Evolutionary conservation across 1,139 yeast genomes (phyloP).

Genomic region (Yamadazyma mexicana): DNA sequence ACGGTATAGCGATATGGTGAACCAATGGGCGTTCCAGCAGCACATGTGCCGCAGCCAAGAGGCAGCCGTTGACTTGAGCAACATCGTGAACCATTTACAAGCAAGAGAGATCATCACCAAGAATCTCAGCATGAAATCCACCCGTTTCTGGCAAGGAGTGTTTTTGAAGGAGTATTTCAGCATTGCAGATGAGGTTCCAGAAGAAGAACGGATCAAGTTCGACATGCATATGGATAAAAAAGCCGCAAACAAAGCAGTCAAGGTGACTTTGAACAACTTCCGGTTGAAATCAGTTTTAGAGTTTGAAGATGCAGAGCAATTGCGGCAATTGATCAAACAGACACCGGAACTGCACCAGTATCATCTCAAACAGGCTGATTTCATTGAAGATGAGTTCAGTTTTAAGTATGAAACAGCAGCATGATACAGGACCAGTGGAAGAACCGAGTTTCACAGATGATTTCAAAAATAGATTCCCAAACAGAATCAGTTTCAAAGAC

Average conservation of each 20-base stretch:
- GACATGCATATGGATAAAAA: slow-evolving; percentile 24
- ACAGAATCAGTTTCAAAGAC: too few species aligned
- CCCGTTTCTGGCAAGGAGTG: slow-evolving; percentile 41
- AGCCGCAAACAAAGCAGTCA: slow-evolving; percentile 19
- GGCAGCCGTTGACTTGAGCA: slow-evolving; percentile 3
- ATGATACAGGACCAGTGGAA: too few species aligned
- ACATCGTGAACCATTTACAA: slow-evolving; percentile 26
- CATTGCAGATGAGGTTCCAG: slow-evolving; percentile 9
- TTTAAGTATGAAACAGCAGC: slow-evolving; percentile 4
- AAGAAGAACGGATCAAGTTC: slow-evolving; percentile 23
- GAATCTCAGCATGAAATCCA: slow-evolving; percentile 25
- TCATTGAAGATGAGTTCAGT: slow-evolving; percentile 11
- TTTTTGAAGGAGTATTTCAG: slow-evolving; percentile 31
- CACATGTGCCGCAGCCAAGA: neutral
- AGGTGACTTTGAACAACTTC: slow-evolving; percentile 15
- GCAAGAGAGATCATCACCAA: slow-evolving; percentile 29
- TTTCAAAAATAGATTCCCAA: too few species aligned
- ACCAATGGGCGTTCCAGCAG: slow-evolving; percentile 58
- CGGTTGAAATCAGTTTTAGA: slow-evolving; percentile 7
- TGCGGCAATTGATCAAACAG: neutral
- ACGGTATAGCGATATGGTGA: slow-evolving; percentile 77
- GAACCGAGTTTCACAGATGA: too few species aligned
- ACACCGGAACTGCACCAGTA: neutral
- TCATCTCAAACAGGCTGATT: slow-evolving; percentile 7
- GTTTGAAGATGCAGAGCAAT: slow-evolving; percentile 4